Conservation (phyloP, 768 basidiomycete species). For the Tricholoma hemisulphureum region DNA sequence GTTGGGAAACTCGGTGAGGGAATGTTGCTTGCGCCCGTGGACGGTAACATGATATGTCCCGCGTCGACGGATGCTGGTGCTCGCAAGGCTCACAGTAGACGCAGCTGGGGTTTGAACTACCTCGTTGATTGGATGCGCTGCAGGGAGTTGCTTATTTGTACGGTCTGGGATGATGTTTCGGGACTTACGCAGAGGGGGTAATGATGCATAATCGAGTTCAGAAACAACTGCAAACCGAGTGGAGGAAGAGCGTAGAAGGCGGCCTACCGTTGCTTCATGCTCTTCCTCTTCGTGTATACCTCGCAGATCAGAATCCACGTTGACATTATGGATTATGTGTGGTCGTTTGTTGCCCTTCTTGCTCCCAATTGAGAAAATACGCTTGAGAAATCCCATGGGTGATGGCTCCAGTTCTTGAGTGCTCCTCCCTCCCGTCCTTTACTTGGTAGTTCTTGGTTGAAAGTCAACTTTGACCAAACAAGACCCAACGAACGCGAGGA, state of each 20-base stretch:
- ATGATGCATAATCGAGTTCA: constrained; percentile 52
- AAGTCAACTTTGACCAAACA: constrained; percentile 40
- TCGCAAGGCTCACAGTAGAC: constrained; percentile 54
- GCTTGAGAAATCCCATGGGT: constrained; percentile 68
- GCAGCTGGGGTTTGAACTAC: constrained; percentile 48
- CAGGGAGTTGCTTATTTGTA: neutral
- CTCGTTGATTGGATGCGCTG: constrained; percentile 68
- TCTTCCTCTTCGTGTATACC: constrained; percentile 44
- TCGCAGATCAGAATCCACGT: constrained; percentile 8
- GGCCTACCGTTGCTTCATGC: constrained; percentile 45
- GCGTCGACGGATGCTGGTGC: constrained; percentile 46
- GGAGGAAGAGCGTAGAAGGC: constrained; percentile 73
- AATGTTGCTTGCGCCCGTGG: constrained; percentile 57
- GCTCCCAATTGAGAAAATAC: constrained; percentile 65
- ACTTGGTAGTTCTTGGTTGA: constrained; percentile 15
- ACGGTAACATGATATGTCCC: constrained; percentile 76
- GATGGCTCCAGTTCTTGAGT: constrained; percentile 7
- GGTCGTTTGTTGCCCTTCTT: constrained; percentile 53
- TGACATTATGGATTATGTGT: constrained; percentile 26
- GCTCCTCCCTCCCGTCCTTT: constrained; percentile 16
- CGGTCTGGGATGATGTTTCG: neutral
- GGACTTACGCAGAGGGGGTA: constrained; percentile 71
- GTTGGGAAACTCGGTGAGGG: constrained; percentile 63
- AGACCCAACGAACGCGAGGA: constrained; percentile 18
- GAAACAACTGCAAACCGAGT: constrained; percentile 58